Conservation (phyloP, 169 alveolate genomes). For the Eimeria maxima region DNA sequence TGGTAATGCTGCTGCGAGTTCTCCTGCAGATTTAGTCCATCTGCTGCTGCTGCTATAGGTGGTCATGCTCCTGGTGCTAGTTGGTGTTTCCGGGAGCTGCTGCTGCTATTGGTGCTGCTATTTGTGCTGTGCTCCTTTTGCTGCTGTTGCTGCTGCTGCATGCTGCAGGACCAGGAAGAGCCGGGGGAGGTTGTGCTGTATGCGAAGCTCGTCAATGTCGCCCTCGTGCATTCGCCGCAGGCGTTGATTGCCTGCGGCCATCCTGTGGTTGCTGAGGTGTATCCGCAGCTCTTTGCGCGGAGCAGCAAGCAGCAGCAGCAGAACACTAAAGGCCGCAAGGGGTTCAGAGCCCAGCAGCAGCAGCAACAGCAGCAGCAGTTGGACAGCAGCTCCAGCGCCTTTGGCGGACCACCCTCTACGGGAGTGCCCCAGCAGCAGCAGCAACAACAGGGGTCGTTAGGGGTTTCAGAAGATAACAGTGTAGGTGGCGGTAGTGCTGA, state of each 20-base stretch:
- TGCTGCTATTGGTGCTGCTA: too few relatives aligned
- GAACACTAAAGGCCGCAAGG: neutral
- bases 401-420: too few relatives aligned
- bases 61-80: neutral
- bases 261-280: constrained; percentile 76
- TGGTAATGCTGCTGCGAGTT: too few relatives aligned
- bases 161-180: constrained; percentile 73
- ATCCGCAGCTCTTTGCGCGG: constrained; percentile 65
- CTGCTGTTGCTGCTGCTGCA: too few relatives aligned
- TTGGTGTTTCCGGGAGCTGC: neutral
- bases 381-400: too few relatives aligned
- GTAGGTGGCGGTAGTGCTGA: neutral
- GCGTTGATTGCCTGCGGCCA: constrained; percentile 62
- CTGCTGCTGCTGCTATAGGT: too few relatives aligned
- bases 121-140: too few relatives aligned
- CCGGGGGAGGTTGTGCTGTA: constrained; percentile 72
- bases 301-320: constrained; percentile 35
- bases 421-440: too few relatives aligned
- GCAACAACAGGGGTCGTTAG: too few relatives aligned
- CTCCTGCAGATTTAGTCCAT: too few relatives aligned
- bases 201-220: constrained; percentile 79
- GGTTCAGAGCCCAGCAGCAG: neutral
- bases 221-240: constrained; percentile 75
- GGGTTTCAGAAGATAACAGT: constrained; percentile 12
- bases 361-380: too few relatives aligned